These are phyloP conservation scores for Aspergillus sp. DNA, from an alignment of 2,329 filamentous ascomycete genomes.

Conservation along the genomic window DNA sequence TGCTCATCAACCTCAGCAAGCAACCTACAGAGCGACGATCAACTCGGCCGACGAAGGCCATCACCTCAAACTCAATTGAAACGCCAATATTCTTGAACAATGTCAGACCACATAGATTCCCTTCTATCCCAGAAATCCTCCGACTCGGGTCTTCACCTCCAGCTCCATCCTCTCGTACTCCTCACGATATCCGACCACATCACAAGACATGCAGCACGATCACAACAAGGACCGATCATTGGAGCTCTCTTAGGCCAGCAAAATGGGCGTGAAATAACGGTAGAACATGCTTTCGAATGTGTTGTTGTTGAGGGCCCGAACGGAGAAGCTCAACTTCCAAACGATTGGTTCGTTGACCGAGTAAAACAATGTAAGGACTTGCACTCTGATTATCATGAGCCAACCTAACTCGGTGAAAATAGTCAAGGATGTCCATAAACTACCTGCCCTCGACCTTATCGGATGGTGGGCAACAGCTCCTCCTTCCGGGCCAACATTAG, in stretches of 20 bases:
- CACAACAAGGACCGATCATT: constrained; percentile 72
- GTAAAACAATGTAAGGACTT: constrained; percentile 74
- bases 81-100: constrained; percentile 29
- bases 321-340: constrained; percentile 63
- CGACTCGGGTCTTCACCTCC: constrained; percentile 74
- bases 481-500: constrained; percentile 65
- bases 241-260: constrained; percentile 91
- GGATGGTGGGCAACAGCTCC: constrained; percentile 87
- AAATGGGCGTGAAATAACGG: constrained; percentile 82
- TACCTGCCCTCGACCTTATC: constrained; percentile 78
- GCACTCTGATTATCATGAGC: not conserved
- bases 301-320: constrained; percentile 54
- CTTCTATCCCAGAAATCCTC: constrained; percentile 67
- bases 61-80: not conserved
- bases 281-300: constrained; percentile 91
- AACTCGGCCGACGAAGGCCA: not conserved
- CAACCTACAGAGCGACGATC: not conserved
- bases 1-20: not conserved
- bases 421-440: constrained; percentile 90
- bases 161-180: constrained; percentile 89
- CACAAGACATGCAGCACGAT: constrained; percentile 80
- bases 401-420: not conserved
- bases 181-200: constrained; percentile 97
- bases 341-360: constrained; percentile 71
- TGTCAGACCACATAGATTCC: constrained; percentile 55